Conservation (phyloP, 768 basidiomycete genomes). For the Asterophora parasitica region DNA sequence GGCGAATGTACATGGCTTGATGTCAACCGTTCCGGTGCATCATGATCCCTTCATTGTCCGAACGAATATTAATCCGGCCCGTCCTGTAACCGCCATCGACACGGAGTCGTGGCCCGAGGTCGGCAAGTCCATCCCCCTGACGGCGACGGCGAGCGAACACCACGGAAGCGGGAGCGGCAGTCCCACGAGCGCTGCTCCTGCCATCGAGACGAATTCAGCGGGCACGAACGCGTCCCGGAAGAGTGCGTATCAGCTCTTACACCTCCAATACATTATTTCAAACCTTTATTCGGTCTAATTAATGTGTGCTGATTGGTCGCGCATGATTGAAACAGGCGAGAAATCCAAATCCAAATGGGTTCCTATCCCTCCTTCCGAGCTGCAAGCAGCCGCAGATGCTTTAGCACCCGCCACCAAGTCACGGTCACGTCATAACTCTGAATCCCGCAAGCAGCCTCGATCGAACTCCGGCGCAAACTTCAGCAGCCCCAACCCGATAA, state of each 20-base stretch:
- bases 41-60: slow-evolving; percentile 46
- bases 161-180: slow-evolving; percentile 7
- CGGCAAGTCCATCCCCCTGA: slow-evolving; percentile 25
- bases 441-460: slow-evolving; percentile 18
- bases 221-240: slow-evolving; percentile 17
- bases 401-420: slow-evolving; percentile 9
- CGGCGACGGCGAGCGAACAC: slow-evolving; percentile 6
- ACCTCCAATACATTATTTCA: not conserved
- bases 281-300: not conserved
- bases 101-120: slow-evolving; percentile 45
- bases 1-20: too few relatives aligned
- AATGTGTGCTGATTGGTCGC: slow-evolving; percentile 3
- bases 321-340: slow-evolving; percentile 31
- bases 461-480: not conserved
- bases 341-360: slow-evolving; percentile 64
- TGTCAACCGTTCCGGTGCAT: slow-evolving; percentile 9
- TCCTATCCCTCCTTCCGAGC: slow-evolving; percentile 50
- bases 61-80: slow-evolving; percentile 17
- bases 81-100: slow-evolving; percentile 22
- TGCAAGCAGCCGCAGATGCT: slow-evolving; percentile 50
- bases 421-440: slow-evolving; percentile 13
- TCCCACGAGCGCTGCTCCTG: not conserved
- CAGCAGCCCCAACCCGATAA: not conserved
- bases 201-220: not conserved
- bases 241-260: slow-evolving; percentile 19